phyloP scores from a whole-genome alignment of 2,329 filamentous ascomycete species.

The Botryotinia convoluta region DNA sequence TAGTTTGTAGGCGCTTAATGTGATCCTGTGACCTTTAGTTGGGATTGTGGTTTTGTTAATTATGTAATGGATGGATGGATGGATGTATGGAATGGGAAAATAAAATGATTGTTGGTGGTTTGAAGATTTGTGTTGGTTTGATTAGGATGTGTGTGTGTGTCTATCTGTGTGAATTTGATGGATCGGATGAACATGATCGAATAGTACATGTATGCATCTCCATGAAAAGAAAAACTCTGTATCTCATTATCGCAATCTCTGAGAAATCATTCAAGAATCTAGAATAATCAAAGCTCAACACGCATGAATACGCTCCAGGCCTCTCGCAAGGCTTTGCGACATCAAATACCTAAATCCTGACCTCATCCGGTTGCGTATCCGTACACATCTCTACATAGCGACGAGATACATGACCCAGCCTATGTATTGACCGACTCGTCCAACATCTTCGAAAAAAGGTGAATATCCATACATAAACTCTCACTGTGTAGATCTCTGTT shows the following conservation, averaged over 20 bases:
- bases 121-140: not conserved
- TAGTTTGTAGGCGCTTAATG: not conserved
- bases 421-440: not conserved
- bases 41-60: no score
- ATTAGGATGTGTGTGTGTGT: rapidly evolving
- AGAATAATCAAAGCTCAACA: not conserved
- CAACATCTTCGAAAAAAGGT: not conserved
- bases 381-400: not conserved
- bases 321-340: not conserved
- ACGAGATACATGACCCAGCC: not conserved
- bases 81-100: not conserved
- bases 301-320: not conserved
- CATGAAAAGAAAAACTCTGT: not conserved
- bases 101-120: not conserved
- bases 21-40: not conserved
- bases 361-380: not conserved
- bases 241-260: not conserved
- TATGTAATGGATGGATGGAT: not conserved
- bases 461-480: not conserved
- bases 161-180: no score
- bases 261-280: not conserved
- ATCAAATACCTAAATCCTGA: not conserved
- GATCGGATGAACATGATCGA: no score
- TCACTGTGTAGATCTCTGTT: not conserved
- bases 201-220: no score